A percentile compares a stretch with the other conserved stretches of the same genome.
phyloP scores from a whole-genome alignment of 768 basidiomycete genomes.

The Phanerochaete carnosa region DNA sequence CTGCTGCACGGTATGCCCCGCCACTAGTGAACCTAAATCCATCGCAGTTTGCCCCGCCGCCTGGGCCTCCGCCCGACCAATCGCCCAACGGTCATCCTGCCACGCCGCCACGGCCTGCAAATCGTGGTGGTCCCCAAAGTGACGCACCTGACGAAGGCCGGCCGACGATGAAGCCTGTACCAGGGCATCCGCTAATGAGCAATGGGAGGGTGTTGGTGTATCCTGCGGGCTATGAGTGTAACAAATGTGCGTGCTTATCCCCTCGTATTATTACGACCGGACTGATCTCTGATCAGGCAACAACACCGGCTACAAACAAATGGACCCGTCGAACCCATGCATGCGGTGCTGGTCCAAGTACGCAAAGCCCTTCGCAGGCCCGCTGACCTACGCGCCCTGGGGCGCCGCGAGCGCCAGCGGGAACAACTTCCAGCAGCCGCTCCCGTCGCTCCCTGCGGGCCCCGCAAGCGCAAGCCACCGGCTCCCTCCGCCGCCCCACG shows the following conservation, averaged over 20 bases:
- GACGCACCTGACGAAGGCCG: conserved; percentile 45
- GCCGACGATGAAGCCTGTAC: conserved; percentile 59
- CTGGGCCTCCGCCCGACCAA: conserved; percentile 12
- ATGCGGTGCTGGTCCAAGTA: conserved; percentile 74
- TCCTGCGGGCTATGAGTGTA: conserved; percentile 57
- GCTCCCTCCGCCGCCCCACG: background rate
- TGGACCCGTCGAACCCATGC: conserved; percentile 66
- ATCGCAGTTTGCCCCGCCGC: conserved; percentile 29
- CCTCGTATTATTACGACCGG: background rate
- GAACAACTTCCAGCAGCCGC: conserved; percentile 19
- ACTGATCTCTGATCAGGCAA: conserved; percentile 41
- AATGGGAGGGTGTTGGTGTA: conserved; percentile 67
- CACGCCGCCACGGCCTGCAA: conserved; percentile 1
- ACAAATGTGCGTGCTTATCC: conserved; percentile 54
- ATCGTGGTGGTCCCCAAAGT: background rate
- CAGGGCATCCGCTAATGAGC: conserved; percentile 66
- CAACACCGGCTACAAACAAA: conserved; percentile 72
- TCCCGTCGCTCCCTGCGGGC: conserved; percentile 12
- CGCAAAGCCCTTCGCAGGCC: conserved; percentile 56
- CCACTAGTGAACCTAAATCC: background rate
- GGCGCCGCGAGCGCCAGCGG: background rate
- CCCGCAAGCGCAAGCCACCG: background rate
- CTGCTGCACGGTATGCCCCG: conserved; percentile 14
- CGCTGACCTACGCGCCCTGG: conserved; percentile 54
- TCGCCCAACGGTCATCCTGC: conserved; percentile 2